Base-by-base conservation (phyloP, 345 rosid genomes). In the Geranium brycei region DNA sequence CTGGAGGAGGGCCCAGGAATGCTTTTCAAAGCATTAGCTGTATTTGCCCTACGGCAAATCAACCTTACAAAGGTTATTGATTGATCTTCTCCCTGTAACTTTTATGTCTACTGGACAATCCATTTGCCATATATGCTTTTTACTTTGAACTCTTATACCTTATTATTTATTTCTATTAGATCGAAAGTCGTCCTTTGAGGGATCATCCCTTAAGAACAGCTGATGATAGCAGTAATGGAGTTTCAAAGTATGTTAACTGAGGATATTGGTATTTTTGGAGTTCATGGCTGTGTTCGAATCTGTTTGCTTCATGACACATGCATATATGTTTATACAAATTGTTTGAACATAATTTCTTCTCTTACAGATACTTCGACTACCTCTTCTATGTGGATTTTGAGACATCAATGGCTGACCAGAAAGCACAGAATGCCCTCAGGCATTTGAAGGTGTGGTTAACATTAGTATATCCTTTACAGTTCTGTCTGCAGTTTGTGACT, bases 11-110 rank as follows among this genome's bases (percentile, higher is more conserved):
- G 99, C 62, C 96, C 99, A 47, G 99, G 99, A 60, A 76, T 85
- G 62, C 97, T 93, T 73, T 93, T 93, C 81, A 93, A 93, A 80
- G 97, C 97, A 65, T 96, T 93, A 74, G 96, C 97, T 64, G 97
- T 91, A 63, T 93, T 93, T 84, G 91, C 99, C 61, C 79, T 86
- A 31, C 78, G 97, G 73, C 78, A 86, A 72, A 84, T 93, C 69
- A 93, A 93, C 78, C 96, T 93, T 67, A 85, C 89, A 16, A 91
- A 93, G 89, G 97, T 86, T 41, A 8, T 47, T 13, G 13, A 47
- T 13, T 47, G 53, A 8, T 47, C 53, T 13, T 47, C 15, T 47
- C 15, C 53, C 14, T 47, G 53, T 47, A 47, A 47, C 15, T 6
- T 8, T 47, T 8, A 8, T 47, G 53, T 10, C 53, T 35, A 35